These are phyloP conservation scores for Colletotrichum euphorbiae DNA, from an alignment of 2,329 filamentous ascomycete genomes.

Conservation along the genomic window DNA sequence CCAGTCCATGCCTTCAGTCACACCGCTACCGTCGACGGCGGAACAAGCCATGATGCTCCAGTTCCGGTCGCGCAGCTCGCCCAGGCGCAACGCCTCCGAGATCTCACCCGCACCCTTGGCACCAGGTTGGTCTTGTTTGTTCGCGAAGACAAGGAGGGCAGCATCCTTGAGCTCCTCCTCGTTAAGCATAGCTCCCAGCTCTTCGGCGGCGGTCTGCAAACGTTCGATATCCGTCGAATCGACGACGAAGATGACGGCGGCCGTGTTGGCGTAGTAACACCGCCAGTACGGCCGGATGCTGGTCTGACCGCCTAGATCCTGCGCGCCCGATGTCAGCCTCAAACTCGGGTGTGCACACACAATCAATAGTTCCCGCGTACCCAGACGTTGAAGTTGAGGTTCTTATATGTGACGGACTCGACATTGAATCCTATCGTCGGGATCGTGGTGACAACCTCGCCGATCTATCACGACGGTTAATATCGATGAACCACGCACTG, in stretches of 20 bases:
- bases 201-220: conserved; percentile 90
- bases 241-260: conserved; percentile 98
- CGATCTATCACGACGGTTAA: conserved; percentile 72
- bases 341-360: background rate
- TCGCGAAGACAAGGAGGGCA: conserved; percentile 92
- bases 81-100: conserved; percentile 89
- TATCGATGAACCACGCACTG: conserved; percentile 28
- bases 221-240: conserved; percentile 98
- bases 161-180: conserved; percentile 97
- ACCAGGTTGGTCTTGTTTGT: conserved; percentile 98
- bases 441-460: conserved; percentile 98
- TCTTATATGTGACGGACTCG: conserved; percentile 98
- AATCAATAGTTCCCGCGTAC: conserved; percentile 62
- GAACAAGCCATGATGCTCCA: conserved; percentile 99
- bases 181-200: conserved; percentile 93
- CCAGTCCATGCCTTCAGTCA: conserved; percentile 99
- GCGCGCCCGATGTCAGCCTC: conserved; percentile 41
- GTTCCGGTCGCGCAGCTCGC: conserved; percentile 93
- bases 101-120: conserved; percentile 98
- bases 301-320: conserved; percentile 98
- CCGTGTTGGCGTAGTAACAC: conserved; percentile 99
- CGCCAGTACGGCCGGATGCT: conserved; percentile 98
- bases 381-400: conserved; percentile 99
- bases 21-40: conserved; percentile 93
- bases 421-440: conserved; percentile 99